Evolutionary conservation across 495 filamentous ascomycete species (phyloP), one percentile per base, ranked within the genome.

Genomic region (Aspergillus incahuasiensis): DNA sequence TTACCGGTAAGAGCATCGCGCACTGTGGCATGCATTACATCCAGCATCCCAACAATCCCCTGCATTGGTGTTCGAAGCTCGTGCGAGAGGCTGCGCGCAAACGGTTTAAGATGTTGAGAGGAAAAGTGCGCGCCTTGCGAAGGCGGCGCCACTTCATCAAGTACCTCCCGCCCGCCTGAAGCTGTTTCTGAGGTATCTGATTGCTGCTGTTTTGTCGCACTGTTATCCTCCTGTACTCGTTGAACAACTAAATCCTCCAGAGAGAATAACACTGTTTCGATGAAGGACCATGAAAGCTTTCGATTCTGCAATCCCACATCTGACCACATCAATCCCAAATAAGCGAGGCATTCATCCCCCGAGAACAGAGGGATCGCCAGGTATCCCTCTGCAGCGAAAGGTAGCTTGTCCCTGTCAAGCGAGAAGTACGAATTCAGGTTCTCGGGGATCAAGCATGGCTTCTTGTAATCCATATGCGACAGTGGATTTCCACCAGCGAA

Each of bases 41-140:
- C 88, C 25, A 92, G 72, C 88, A 91, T 91, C 5, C 88, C 88
- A 6, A 92, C 86, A 34, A 92, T 86, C 16, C 88, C 88, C 66
- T 92, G 88, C 88, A 92, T 92, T 1, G 88, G 88, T 9, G 88
- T 92, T 53, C 89, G 78, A 16, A 92, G 70, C 67, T 92, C 88
- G 59, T 92, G 88, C 0, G 88, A 92, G 51, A 92, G 68, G 62
- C 85, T 90, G 56, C 86, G 79, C 21, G 88, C 88, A 66, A 88
- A 92, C 3, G 88, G 87, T 66, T 88, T 88, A 20, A 92, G 72
- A 3, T 85, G 87, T 50, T 88, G 87, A 5, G 81, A 72, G 6
- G 77, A 74, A 50, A 71, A 75, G 50, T 71, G 62, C 3, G 58
- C 51, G 22, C 60, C 65, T 20, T 67, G 65, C 15, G 60, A 48